Conservation (phyloP, 495 filamentous ascomycete species). For the Penicillium lividum region DNA sequence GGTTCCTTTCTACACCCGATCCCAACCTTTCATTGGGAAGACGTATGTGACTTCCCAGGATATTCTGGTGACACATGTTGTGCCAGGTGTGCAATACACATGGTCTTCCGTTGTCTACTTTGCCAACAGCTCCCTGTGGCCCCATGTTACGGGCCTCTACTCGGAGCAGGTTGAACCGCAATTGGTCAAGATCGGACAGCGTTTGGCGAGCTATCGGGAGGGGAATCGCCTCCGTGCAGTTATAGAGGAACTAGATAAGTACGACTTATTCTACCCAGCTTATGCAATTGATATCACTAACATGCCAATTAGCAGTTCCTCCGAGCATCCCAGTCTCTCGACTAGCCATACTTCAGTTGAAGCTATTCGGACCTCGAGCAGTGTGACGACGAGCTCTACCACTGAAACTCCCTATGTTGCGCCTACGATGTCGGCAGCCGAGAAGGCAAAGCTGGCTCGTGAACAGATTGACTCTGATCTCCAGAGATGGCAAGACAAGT, state of each 20-base stretch:
- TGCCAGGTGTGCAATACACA: slow-evolving; percentile 70
- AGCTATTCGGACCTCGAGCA: slow-evolving; percentile 19
- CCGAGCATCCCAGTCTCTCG: slow-evolving; percentile 31
- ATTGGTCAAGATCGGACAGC: slow-evolving; percentile 85
- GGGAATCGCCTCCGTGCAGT: slow-evolving; percentile 60
- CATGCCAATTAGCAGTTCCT: slow-evolving; percentile 25
- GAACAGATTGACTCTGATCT: slow-evolving; percentile 78
- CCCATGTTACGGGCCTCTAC: slow-evolving; percentile 75
- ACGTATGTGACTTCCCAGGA: slow-evolving; percentile 65
- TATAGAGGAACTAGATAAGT: slow-evolving; percentile 57
- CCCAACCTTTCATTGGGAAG: slow-evolving; percentile 71
- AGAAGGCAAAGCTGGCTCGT: slow-evolving; percentile 55
- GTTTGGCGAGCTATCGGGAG: slow-evolving; percentile 80
- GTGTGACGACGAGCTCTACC: slow-evolving; percentile 26
- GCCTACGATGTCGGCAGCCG: slow-evolving; percentile 37
- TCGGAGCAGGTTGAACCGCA: slow-evolving; percentile 94
- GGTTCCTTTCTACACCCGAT: slow-evolving; percentile 70
- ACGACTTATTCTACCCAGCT: slow-evolving; percentile 12
- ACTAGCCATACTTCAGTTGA: slow-evolving; percentile 25
- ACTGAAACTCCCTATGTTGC: slow-evolving; percentile 24
- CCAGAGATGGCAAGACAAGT: slow-evolving; percentile 79
- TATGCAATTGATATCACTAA: slow-evolving; percentile 5
- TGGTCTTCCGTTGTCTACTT: slow-evolving; percentile 69
- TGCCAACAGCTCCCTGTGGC: slow-evolving; percentile 73
- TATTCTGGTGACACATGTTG: slow-evolving; percentile 66